Percentiles rank a stretch among this genome's conserved stretches.
Evolutionary conservation across 306 rosid genomes (phyloP).

Genomic region (Abrus precatorius): DNA sequence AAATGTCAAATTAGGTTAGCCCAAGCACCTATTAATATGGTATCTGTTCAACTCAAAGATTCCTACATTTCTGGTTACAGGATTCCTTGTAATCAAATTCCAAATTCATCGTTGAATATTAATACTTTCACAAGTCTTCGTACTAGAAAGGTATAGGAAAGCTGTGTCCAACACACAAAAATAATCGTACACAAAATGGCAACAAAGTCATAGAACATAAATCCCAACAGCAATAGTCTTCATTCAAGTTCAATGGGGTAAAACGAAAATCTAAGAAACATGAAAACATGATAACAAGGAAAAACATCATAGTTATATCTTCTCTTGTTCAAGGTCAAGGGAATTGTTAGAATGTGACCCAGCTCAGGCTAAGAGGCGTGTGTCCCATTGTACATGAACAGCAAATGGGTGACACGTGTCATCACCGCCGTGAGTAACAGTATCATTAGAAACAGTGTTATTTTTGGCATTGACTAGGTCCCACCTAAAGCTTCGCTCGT

Average conservation of each 20-base stretch:
- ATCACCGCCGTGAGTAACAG: neutral
- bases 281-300: neutral
- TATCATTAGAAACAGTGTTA: neutral
- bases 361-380: neutral
- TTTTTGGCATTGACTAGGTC: conserved; percentile 57
- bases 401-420: conserved; percentile 51
- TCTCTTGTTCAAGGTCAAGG: too few species aligned
- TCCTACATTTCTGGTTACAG: neutral
- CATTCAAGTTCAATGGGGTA: conserved; percentile 2
- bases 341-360: neutral
- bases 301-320: neutral
- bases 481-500: conserved; percentile 40
- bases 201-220: conserved; percentile 14
- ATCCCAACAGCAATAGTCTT: neutral
- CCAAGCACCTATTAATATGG: neutral
- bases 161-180: neutral
- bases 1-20: conserved; percentile 1
- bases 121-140: neutral
- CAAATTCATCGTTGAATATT: neutral
- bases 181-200: neutral
- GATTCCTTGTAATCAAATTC: neutral
- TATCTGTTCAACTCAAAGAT: neutral
- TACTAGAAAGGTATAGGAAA: neutral
- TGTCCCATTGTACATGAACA: conserved; percentile 40
- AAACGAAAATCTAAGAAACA: neutral